Base-by-base conservation (phyloP, 2,329 filamentous ascomycete species). In the Sarocladium oryzae region DNA sequence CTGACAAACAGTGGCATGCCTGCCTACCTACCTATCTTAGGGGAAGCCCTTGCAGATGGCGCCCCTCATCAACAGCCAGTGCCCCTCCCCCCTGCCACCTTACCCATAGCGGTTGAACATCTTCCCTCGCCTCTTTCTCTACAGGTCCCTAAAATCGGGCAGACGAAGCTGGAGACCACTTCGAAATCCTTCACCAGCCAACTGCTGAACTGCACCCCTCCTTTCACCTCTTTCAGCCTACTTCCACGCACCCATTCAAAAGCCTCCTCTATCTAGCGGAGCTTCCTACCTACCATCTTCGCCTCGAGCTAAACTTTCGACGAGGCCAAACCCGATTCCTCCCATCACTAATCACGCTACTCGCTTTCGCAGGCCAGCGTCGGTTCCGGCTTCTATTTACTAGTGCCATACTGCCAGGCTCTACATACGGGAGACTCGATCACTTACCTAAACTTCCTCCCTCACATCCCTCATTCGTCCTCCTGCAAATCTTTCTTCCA, bases 391-490 rank as follows among this genome's bases (percentile, higher is more conserved):
- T 16, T 43, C 40, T 26, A 43, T n/a, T 28, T 10, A 26, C 23
- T 43, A 43, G 40, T 43, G 40, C 21, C 40, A 23, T 28, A 23
- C 40, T 26, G 24, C 40, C 40, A 43, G 21, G 26, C 23, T 43
- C 21, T 15, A 28, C 11, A 28, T 13, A 30, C 13, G 28, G 40
- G 40, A 43, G 26, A n/a, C 23, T 43, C 23, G 21, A 23, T 26
- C 40, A 28, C 40, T 20, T 43, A 43, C 37, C 37, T 40, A 23
- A 40, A 40, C 37, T 18, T 43, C 40, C 40, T 43, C 23, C 23
- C 26, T 43, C 23, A 15, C 40, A 26, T 15, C 23, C 40, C 11
- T n/a, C n/a, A n/a, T 28, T 26, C 40, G 21, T 43, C 23, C n/a
- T 43, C n/a, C 40, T 43, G 40, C 40, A 43, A 40, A 43, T 15